Evolutionary conservation across 495 filamentous ascomycete genomes (phyloP), one percentile per base, ranked within the genome.

Genomic region (Barbatosphaeria neglecta): DNA sequence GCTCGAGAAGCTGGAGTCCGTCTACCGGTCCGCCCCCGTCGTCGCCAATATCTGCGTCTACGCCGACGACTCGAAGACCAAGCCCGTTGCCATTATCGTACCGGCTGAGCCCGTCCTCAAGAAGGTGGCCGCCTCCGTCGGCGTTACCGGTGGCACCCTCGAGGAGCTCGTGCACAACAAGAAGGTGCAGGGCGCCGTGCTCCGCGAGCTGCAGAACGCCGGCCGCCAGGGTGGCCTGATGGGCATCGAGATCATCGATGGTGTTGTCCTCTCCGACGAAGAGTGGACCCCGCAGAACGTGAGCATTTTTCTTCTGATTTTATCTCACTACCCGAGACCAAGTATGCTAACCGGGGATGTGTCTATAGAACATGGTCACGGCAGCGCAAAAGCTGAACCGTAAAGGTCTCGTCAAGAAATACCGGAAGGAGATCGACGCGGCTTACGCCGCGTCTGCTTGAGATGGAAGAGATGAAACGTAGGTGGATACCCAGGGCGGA

Each of bases 221-320:
- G 92, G 90, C 38, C 77, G 76, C 50, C 74, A 78, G 28, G 87
- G 84, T 53, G 87, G 89, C 7, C 71, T 98, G 42, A 73, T 70
- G 16, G 84, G 86, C 19, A 88, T 93, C 53, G 92, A 98, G 69
- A 87, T 96, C 43, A 83, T 98, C 54, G 83, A 87, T 48, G 92
- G 92, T 50, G 87, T 93, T 15, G 87, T 95, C 6, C 62, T 98
- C 59, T 84, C 87, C 1, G 89, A 95, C 51, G 90, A 98, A 64
- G 92, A 98, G 62, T 98, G 92, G 92, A 96, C 84, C 22, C 86
- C 92, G 43, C 84, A 93, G 44, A 97, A 94, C 67, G 90, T 94
- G 74, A 81, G 88, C 74, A 45, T 40, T 49, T 10, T 10, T 25
- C 22, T 23, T 47, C 6, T 15, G 19, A 33, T 11, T 23, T 25